Base-by-base conservation (phyloP, 768 basidiomycete species). In the Leccinum boreale region DNA sequence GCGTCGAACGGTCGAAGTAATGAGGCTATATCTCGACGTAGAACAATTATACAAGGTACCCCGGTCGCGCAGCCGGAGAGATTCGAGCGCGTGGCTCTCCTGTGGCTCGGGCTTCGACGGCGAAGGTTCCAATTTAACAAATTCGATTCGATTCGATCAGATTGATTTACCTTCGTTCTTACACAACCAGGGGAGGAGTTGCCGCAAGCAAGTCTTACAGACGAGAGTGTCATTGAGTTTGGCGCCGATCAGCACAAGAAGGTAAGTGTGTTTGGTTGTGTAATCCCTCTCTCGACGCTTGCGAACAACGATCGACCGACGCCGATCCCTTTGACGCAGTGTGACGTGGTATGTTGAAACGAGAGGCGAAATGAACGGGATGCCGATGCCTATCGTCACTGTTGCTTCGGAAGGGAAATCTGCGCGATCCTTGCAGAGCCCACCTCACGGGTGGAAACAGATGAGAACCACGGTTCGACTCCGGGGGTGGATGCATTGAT, bases 101-200 rank as follows among this genome's bases (percentile, higher is more conserved):
- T 53, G 50, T 59, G 56, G 49, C 68, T 58, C 56, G 50, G 48
- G 14, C 55, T 52, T 56, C 46, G 60, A 61, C 59, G 58, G 57
- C 28, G 61, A 65, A 63, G 46, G 55, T 53, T 56, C 47, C 59
- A 46, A 58, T 61, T 45, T 56, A 52, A 52, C 50, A 45, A 57
- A 63, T 65, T 67, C 63, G 67, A 59, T 65, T 67, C 63, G 67
- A 59, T 33, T 65, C 68, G 68, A 68, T 69, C 68, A 46, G 19
- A 8, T 28, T 61, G 58, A 69, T 62, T 42, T 23, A 33, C 57
- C 59, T 65, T 47, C 15, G 28, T 62, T 67, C 58, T 59, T 65
- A 31, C 62, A 50, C 19, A 46, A 23, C 19, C 57, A 65, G 57
- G 60, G 60, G 49, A 42, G 39, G 7, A 39, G 36, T 39, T n/a